phyloP scores from a whole-genome alignment of 164 flowering plant species.

The Amborella trichopoda region DNA sequence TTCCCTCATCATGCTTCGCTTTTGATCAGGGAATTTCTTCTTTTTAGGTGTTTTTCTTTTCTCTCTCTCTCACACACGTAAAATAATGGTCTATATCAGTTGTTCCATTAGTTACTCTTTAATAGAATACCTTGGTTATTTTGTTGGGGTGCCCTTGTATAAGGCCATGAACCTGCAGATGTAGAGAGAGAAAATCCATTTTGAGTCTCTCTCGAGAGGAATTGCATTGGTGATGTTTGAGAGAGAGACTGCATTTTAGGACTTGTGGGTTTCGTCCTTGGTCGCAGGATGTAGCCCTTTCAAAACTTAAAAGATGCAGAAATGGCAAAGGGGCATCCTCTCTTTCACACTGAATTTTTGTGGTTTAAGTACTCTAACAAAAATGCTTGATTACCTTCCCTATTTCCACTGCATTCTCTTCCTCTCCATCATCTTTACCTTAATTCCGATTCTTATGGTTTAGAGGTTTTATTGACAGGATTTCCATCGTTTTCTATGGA shows the following conservation, averaged over 20 bases:
- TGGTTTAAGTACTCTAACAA: constrained; percentile 76
- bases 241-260: too few species aligned
- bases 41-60: too few species aligned
- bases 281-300: constrained; percentile 73
- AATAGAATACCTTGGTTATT: too few species aligned
- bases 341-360: constrained; percentile 50
- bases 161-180: not conserved
- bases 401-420: constrained; percentile 68
- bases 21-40: too few species aligned
- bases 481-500: not conserved
- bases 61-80: too few species aligned
- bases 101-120: too few species aligned
- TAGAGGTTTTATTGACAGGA: constrained; percentile 24
- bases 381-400: constrained; percentile 51
- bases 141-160: too few species aligned
- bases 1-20: too few species aligned
- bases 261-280: too few species aligned
- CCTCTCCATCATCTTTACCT: constrained; percentile 48
- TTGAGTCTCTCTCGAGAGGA: not conserved
- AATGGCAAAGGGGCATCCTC: constrained; percentile 36
- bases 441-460: constrained; percentile 50
- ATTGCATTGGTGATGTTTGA: too few species aligned
- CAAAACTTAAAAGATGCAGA: constrained; percentile 42
- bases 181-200: not conserved
- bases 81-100: too few species aligned